These are phyloP conservation scores for Globisporangium okanoganense DNA, from an alignment of 352 stramenopile species.

Conservation along the genomic window DNA sequence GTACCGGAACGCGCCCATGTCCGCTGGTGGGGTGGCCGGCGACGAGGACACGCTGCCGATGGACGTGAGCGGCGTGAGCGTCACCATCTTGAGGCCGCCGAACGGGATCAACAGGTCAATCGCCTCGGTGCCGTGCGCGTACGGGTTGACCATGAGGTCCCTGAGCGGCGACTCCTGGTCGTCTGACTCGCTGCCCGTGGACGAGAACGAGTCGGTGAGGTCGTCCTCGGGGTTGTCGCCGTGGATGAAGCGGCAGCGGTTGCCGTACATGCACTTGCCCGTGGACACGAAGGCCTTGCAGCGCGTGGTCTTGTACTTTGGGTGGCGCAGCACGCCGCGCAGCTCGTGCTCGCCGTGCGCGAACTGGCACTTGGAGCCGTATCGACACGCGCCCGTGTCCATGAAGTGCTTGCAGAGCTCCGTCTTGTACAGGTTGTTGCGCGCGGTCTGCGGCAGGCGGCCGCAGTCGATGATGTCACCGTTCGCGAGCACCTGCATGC, in stretches of 20 bases:
- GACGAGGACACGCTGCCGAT: conserved; percentile 33
- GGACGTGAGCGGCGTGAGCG: conserved; percentile 46
- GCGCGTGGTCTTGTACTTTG: conserved; percentile 90
- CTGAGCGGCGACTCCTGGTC: conserved; percentile 45
- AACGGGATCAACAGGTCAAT: conserved; percentile 68
- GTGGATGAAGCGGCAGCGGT: conserved; percentile 88
- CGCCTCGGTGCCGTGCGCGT: conserved; percentile 45
- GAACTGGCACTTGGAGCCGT: conserved; percentile 89
- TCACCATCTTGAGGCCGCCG: conserved; percentile 59
- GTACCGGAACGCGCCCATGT: conserved; percentile 26
- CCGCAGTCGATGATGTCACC: conserved; percentile 84
- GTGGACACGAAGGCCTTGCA: conserved; percentile 87
- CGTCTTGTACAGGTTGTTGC: conserved; percentile 91
- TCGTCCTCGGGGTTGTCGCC: conserved; percentile 39
- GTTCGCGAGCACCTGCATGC: conserved; percentile 82
- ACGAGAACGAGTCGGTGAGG: conserved; percentile 38
- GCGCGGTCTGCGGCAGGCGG: conserved; percentile 64
- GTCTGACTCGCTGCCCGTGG: conserved; percentile 64
- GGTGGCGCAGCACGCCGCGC: conserved; percentile 80
- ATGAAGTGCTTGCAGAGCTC: conserved; percentile 90
- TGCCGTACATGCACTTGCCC: conserved; percentile 86
- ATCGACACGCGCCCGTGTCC: conserved; percentile 83
- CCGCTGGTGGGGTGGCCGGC: conserved; percentile 18
- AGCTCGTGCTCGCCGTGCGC: conserved; percentile 85
- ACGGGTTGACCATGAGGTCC: conserved; percentile 68